These are phyloP conservation scores for Cyberlindnera euphorbiae DNA, from an alignment of 805 yeast species.

Conservation along the genomic window DNA sequence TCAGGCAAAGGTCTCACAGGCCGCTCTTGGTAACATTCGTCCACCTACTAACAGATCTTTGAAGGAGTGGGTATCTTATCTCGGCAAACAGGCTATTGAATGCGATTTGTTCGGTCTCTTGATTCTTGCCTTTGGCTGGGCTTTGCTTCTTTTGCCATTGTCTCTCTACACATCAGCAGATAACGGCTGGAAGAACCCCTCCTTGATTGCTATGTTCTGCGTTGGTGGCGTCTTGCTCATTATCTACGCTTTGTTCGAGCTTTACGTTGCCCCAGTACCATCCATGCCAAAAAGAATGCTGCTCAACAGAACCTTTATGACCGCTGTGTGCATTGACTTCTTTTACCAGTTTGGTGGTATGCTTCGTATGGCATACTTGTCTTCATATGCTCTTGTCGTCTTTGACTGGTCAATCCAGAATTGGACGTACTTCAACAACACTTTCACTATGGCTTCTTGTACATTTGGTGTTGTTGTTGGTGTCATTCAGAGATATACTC, in stretches of 20 bases:
- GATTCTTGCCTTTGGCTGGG: constrained; percentile 35
- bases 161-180: constrained; percentile 31
- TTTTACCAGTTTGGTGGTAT: constrained; percentile 29
- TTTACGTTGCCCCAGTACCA: constrained; percentile 32
- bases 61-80: constrained; percentile 1
- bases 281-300: constrained; percentile 34
- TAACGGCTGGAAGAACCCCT: constrained; percentile 33
- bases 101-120: constrained; percentile 36
- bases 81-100: constrained; percentile 27
- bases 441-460: constrained; percentile 33
- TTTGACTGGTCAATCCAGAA: constrained; percentile 28
- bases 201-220: constrained; percentile 40
- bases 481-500: constrained; percentile 29
- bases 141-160: constrained; percentile 35
- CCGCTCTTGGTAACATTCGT: constrained; percentile 13
- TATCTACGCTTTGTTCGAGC: constrained; percentile 33
- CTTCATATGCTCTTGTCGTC: constrained; percentile 32
- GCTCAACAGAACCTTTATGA: constrained; percentile 33
- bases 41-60: constrained; percentile 4
- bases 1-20: constrained; percentile 24
- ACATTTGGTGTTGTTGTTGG: constrained; percentile 36
- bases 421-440: constrained; percentile 36
- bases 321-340: constrained; percentile 31
- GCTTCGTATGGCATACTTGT: constrained; percentile 28
- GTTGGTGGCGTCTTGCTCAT: constrained; percentile 35